Evolutionary conservation across 306 rosid genomes (phyloP), one percentile per base, ranked within the genome.

Genomic region (Pterocarpus santalinus): DNA sequence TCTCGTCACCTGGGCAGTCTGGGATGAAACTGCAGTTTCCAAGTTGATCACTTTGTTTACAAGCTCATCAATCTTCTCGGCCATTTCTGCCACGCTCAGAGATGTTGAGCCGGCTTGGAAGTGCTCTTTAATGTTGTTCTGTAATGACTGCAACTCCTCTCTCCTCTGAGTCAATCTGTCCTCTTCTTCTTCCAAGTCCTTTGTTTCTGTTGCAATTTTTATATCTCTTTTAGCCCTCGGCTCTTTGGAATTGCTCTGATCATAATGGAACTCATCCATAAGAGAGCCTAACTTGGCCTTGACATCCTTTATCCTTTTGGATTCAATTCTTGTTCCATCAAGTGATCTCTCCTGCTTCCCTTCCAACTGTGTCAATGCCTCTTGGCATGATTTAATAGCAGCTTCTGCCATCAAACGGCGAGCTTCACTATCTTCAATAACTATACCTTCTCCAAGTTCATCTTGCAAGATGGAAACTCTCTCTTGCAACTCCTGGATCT

Each of bases 401-500:
- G 97, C 83, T 34, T 79, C 91, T 32, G 99, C 91, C 97, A 96
- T 96, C 89, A 96, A 89, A 38, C 64, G 90, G 4, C 99, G 97
- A 36, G 99, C 99, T 58, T 88, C 98, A 11, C 78, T 88, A 13
- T 96, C 97, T 69, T 93, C 97, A 46, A 96, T 96, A 44, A 84
- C 85, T 73, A 89, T 63, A 32, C 94, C 94, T 82, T 93, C 97
- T 43, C 99, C 97, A 55, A 85, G 84, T 75, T 96, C 99, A 56
- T 96, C 99, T 75, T 96, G 94, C 81, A 96, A 85, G 76, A n/a
- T 62, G 70, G 81, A 86, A 76, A 94, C 90, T 82, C 43, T 85
- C 62, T 84, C 97, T 75, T 96, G 99, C 87, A 87, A 79, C 76
- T 76, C 94, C 79, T 91, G 88, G 74, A 94, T 92, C 69, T 84